phyloP scores from a whole-genome alignment of 306 rosid genomes.

The Cicer judaicum region DNA sequence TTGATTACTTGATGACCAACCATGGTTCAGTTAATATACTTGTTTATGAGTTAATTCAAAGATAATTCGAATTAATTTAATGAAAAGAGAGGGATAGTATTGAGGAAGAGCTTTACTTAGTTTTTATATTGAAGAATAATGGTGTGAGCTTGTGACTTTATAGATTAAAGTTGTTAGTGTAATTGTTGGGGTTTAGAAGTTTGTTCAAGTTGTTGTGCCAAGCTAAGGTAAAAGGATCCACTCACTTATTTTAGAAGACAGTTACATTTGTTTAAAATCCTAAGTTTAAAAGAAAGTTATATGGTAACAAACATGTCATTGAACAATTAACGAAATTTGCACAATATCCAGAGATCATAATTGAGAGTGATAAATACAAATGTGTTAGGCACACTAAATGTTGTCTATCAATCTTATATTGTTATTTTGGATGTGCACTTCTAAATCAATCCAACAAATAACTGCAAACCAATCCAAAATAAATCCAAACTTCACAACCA shows the following conservation, averaged over 20 bases:
- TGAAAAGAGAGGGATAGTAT: not conserved
- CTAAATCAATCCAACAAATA: no score
- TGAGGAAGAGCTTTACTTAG: not conserved
- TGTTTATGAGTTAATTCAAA: not conserved
- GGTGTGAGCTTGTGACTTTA: not conserved
- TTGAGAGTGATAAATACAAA: not conserved
- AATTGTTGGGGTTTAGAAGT: no score
- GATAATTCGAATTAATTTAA: not conserved
- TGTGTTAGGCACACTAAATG: not conserved
- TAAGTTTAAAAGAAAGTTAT: no score
- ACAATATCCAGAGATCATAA: not conserved
- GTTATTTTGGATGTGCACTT: not conserved
- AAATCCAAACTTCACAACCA: no score
- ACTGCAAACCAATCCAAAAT: no score
- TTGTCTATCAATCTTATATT: not conserved
- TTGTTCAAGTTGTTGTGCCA: no score
- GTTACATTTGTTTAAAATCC: no score
- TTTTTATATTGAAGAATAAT: not conserved
- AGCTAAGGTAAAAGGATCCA: no score
- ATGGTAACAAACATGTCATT: no score
- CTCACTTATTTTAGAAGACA: no score
- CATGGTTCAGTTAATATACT: conserved; percentile 7
- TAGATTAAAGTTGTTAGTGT: conserved; percentile 8
- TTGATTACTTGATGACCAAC: not conserved
- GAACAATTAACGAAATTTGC: conserved; percentile 14